phyloP scores from a whole-genome alignment of 306 rosid genomes.

The Malus sylvestris region DNA sequence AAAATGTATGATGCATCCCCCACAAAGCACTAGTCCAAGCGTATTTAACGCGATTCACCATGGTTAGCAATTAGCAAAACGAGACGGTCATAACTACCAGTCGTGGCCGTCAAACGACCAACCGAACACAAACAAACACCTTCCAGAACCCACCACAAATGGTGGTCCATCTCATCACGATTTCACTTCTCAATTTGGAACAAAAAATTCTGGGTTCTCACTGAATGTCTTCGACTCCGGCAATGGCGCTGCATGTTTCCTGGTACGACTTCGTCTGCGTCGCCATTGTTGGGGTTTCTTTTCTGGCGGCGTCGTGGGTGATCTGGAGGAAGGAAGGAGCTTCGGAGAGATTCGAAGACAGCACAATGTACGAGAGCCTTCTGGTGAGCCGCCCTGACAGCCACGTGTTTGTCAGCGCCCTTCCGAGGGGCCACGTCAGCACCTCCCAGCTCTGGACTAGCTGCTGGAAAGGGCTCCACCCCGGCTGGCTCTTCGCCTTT shows the following conservation, averaged over 20 bases:
- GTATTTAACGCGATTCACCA: background rate
- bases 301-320: constrained; percentile 39
- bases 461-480: constrained; percentile 66
- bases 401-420: constrained; percentile 24
- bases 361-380: constrained; percentile 37
- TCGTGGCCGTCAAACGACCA: constrained; percentile 20
- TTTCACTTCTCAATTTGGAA: background rate
- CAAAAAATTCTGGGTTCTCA: background rate
- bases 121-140: background rate
- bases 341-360: constrained; percentile 20
- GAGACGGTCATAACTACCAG: constrained; percentile 50
- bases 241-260: constrained; percentile 43
- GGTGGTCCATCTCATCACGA: background rate
- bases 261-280: constrained; percentile 77
- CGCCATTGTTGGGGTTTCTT: constrained; percentile 40
- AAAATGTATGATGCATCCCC: no score
- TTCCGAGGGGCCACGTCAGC: constrained; percentile 36
- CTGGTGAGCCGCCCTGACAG: constrained; percentile 28
- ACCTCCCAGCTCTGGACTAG: constrained; percentile 53
- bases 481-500: constrained; percentile 38
- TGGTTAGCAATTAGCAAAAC: background rate
- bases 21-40: no score
- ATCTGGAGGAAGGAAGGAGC: constrained; percentile 41
- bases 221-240: background rate
- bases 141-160: background rate